Conservation (phyloP, 176 grass and related monocot species). For the Lolium rigidum region DNA sequence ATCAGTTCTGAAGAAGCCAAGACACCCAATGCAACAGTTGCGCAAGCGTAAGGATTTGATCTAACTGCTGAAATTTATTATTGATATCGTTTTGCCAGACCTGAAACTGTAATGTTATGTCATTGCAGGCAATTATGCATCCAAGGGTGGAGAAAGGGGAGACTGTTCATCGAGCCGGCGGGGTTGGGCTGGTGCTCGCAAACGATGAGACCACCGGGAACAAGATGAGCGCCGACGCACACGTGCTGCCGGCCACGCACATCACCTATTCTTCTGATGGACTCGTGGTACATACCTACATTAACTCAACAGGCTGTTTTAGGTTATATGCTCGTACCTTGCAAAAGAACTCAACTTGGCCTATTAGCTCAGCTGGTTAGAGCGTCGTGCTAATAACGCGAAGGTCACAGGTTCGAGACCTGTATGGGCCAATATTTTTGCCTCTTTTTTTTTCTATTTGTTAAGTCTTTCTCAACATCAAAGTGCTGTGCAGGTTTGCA, state of each 20-base stretch:
- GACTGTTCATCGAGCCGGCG: constrained; percentile 59
- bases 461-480: neutral
- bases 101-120: neutral
- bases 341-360: no score
- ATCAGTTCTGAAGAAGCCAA: constrained; percentile 70
- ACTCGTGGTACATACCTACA: constrained; percentile 33
- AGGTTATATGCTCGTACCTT: no score
- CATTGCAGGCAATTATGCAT: constrained; percentile 66
- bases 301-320: neutral
- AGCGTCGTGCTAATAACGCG: constrained; percentile 98
- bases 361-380: constrained; percentile 98
- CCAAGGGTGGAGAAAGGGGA: constrained; percentile 73
- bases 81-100: neutral
- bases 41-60: constrained; percentile 53
- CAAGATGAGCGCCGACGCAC: constrained; percentile 83
- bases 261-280: constrained; percentile 72
- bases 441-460: neutral
- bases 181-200: constrained; percentile 62
- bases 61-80: neutral
- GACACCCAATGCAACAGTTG: constrained; percentile 34
- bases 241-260: constrained; percentile 90
- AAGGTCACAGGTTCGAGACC: constrained; percentile 97
- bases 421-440: constrained; percentile 68
- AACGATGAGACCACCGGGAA: constrained; percentile 77
- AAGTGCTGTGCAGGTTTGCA: constrained; percentile 35